Evolutionary conservation across 2,329 filamentous ascomycete genomes (phyloP).

Genomic region (Neofusicoccum kwambonambiense): DNA sequence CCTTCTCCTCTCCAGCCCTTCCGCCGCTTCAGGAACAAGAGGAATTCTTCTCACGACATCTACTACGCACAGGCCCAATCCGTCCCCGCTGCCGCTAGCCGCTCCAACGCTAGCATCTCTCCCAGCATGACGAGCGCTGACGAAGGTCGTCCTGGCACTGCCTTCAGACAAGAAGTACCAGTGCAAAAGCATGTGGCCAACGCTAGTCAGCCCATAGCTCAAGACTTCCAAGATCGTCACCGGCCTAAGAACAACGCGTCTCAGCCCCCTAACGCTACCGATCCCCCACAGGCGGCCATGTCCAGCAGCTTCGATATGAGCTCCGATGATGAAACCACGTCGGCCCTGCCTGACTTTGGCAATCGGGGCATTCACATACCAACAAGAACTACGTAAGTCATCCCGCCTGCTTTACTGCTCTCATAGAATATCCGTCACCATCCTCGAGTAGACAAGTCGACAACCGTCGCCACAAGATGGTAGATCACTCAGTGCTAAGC

Average conservation of each 20-base stretch:
- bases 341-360: not conserved
- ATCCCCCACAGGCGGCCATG: not conserved
- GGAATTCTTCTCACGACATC: not conserved
- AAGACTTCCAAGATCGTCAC: constrained; percentile 1
- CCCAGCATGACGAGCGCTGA: not conserved
- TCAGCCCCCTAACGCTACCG: not conserved
- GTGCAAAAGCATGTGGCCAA: not conserved
- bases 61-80: not conserved
- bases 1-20: not conserved
- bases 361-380: not conserved
- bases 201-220: not conserved
- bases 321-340: not conserved
- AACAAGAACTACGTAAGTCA: constrained; percentile 1
- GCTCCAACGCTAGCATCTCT: not conserved
- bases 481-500: not conserved
- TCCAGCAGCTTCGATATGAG: constrained; percentile 10
- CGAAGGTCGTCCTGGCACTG: not conserved
- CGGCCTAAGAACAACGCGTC: not conserved
- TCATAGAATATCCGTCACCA: no score
- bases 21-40: not conserved
- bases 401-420: no score
- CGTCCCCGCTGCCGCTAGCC: not conserved
- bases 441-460: no score
- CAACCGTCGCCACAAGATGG: not conserved
- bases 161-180: not conserved